phyloP scores from a whole-genome alignment of 495 filamentous ascomycete species.

The Polyplosphaeria fusca region DNA sequence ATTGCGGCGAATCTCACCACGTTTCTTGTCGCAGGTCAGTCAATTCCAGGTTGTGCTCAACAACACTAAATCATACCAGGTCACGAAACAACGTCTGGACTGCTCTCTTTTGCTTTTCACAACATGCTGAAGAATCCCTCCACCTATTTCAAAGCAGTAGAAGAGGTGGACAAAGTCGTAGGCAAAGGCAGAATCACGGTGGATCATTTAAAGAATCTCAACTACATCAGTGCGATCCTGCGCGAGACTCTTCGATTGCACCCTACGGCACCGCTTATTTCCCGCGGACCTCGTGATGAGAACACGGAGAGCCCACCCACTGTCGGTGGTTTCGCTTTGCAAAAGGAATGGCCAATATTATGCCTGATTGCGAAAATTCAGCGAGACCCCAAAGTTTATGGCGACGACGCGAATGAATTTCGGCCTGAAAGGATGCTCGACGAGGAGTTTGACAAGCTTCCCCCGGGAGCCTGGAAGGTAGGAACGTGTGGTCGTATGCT shows the following conservation, averaged over 20 bases:
- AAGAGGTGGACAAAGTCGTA: conserved; percentile 65
- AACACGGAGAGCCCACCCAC: conserved; percentile 46
- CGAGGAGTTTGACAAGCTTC: conserved; percentile 56
- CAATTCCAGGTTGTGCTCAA: neutral
- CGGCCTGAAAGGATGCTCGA: conserved; percentile 65
- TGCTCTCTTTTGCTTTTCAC: conserved; percentile 50
- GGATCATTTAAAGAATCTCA: conserved; percentile 65
- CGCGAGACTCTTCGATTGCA: conserved; percentile 68
- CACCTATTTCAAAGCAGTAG: conserved; percentile 57
- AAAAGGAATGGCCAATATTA: conserved; percentile 1
- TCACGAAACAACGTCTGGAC: conserved; percentile 38
- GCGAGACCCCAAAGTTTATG: conserved; percentile 32
- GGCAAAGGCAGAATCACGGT: conserved; percentile 61
- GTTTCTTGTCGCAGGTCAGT: conserved; percentile 32
- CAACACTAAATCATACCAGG: neutral
- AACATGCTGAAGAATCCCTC: conserved; percentile 60
- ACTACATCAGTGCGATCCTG: conserved; percentile 63
- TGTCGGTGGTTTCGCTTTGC: conserved; percentile 2
- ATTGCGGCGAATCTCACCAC: conserved; percentile 39
- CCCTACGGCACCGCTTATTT: conserved; percentile 61
- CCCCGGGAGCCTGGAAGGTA: conserved; percentile 55
- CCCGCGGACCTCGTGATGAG: conserved; percentile 40
- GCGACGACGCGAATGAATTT: conserved; percentile 61
- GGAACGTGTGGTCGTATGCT: neutral
- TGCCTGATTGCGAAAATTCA: conserved; percentile 24